Percentiles rank a stretch among this genome's conserved stretches.
Conservation (phyloP, 306 rosid species). For the Nissolia schottii region DNA sequence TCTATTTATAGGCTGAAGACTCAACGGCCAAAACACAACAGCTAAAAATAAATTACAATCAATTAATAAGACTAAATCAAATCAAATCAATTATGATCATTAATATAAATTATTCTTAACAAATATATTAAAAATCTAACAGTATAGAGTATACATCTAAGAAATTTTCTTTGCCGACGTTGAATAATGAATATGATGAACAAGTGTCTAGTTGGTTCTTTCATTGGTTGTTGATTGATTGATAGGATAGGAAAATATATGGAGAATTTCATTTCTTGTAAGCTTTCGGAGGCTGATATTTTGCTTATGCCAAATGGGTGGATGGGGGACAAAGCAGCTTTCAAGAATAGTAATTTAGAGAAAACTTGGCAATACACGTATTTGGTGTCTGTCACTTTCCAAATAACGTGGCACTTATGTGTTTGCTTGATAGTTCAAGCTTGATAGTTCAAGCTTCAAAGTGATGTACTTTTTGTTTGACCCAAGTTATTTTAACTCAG, state of each 20-base stretch:
- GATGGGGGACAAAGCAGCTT: not conserved
- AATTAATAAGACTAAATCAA: no score
- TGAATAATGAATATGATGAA: constrained; percentile 5
- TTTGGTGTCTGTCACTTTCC: constrained; percentile 11
- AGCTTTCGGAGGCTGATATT: not conserved
- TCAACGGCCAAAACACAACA: no score
- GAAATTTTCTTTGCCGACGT: constrained; percentile 1
- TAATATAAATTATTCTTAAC: no score
- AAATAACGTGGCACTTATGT: not conserved
- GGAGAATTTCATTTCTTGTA: not conserved
- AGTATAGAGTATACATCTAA: no score
- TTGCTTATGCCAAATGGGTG: constrained; percentile 11
- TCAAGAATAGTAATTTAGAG: not conserved
- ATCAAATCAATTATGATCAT: no score
- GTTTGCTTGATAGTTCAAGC: not conserved
- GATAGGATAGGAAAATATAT: not conserved
- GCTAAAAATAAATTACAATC: no score
- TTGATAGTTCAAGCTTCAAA: not conserved
- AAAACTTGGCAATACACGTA: not conserved
- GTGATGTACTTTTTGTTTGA: not conserved
- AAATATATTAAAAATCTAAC: no score
- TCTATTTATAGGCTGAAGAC: no score
- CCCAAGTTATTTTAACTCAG: not conserved
- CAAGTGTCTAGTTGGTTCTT: not conserved
- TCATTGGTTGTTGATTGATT: not conserved